Conservation (phyloP, 1,284 basidiomycete species). For the Sanghuangporus sanghuang region DNA sequence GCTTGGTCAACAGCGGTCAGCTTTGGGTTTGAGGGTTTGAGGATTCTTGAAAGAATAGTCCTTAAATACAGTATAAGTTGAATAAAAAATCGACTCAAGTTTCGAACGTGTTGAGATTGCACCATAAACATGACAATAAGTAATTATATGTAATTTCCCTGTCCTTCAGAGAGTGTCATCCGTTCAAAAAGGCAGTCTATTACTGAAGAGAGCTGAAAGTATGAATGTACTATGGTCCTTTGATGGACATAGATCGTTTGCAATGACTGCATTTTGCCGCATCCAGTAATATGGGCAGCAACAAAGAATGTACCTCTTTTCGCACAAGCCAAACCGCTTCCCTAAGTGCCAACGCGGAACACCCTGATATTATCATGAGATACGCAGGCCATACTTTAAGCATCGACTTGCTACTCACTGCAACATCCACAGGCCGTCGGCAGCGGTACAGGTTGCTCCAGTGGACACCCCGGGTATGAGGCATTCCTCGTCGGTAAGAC, state of each 20-base stretch:
- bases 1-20: too few species aligned
- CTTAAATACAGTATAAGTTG: too few species aligned
- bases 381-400: neutral
- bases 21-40: too few species aligned
- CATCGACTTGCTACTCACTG: neutral
- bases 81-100: too few species aligned
- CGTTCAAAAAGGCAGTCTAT: neutral
- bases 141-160: too few species aligned
- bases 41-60: too few species aligned
- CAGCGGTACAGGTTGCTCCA: neutral
- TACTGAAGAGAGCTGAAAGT: neutral
- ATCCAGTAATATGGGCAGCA: too few species aligned
- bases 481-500: neutral
- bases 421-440: neutral
- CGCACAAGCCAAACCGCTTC: neutral
- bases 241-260: neutral
- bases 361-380: neutral
- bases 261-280: too few species aligned
- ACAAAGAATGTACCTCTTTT: too few species aligned
- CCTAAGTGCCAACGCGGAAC: neutral
- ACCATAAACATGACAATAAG: too few species aligned
- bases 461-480: neutral
- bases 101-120: too few species aligned
- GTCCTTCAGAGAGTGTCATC: too few species aligned
- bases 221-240: neutral